Conservation (phyloP, 2,329 filamentous ascomycete species). For the Graphiopsis chlorocephala region DNA sequence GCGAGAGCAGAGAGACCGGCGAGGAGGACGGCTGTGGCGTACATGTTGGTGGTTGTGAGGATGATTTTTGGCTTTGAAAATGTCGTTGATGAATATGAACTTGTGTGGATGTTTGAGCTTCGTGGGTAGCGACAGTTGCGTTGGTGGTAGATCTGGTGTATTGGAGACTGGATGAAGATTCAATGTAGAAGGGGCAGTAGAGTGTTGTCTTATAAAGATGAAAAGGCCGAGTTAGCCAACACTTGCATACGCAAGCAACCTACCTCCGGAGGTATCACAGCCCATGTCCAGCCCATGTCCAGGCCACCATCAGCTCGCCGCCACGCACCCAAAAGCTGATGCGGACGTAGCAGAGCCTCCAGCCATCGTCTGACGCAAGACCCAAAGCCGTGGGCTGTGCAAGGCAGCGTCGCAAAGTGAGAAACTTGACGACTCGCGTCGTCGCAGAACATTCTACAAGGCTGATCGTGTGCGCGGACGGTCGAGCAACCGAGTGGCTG, state of each 20-base stretch:
- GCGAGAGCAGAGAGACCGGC: constrained; percentile 1
- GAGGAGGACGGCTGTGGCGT: not conserved
- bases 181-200: not conserved
- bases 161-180: not conserved
- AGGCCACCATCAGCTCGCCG: constrained; percentile 8
- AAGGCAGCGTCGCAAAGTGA: not conserved
- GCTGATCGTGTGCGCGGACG: not conserved
- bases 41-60: not conserved
- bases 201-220: not conserved
- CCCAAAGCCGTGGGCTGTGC: not conserved
- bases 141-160: not conserved
- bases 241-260: constrained; percentile 7
- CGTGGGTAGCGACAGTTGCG: not conserved
- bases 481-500: not conserved
- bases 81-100: not conserved
- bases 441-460: not conserved
- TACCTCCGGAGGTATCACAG: not conserved
- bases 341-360: constrained; percentile 2
- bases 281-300: not conserved
- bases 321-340: not conserved
- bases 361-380: not conserved
- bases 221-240: not conserved
- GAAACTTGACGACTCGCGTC: not conserved
- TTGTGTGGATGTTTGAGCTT: not conserved
- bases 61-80: not conserved